A percentile compares a stretch with the other conserved stretches of the same genome.
Conservation (phyloP, 768 basidiomycete genomes). For the Suillus subluteus region DNA sequence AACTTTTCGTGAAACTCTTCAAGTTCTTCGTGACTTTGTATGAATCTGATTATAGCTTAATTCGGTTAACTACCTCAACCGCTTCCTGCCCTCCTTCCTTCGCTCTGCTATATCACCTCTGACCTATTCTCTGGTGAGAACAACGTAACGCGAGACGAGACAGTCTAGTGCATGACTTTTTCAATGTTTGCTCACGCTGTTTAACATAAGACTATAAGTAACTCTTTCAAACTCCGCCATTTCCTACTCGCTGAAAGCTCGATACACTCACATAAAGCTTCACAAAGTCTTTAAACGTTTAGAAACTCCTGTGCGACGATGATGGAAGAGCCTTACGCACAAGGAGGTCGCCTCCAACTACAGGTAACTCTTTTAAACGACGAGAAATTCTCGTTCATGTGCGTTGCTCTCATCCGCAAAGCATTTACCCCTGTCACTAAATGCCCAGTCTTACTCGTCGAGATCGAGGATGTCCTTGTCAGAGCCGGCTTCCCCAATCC, state of each 20-base stretch:
- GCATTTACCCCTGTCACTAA: slow-evolving; percentile 8
- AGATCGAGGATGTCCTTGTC: neutral
- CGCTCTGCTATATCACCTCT: neutral
- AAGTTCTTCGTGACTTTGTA: too few species aligned
- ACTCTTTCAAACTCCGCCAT: too few species aligned
- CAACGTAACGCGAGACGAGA: too few species aligned
- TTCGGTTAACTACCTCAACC: neutral
- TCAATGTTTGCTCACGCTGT: too few species aligned
- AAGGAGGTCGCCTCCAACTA: neutral
- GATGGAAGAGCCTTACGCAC: neutral
- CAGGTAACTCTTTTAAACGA: neutral
- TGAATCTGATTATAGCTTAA: too few species aligned
- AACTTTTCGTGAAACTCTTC: too few species aligned
- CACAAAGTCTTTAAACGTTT: too few species aligned
- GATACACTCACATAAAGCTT: too few species aligned
- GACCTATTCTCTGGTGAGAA: neutral
- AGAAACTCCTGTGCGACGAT: too few species aligned
- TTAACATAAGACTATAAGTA: too few species aligned
- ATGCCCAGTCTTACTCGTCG: slow-evolving; percentile 9
- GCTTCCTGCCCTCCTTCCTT: neutral
- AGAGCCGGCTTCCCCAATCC: neutral
- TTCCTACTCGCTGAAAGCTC: too few species aligned
- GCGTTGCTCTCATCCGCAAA: neutral
- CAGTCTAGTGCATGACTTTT: too few species aligned
- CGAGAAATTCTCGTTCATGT: neutral